Conservation (phyloP, 2,329 filamentous ascomycete species). For the Ceratocystis diversiconidia region DNA sequence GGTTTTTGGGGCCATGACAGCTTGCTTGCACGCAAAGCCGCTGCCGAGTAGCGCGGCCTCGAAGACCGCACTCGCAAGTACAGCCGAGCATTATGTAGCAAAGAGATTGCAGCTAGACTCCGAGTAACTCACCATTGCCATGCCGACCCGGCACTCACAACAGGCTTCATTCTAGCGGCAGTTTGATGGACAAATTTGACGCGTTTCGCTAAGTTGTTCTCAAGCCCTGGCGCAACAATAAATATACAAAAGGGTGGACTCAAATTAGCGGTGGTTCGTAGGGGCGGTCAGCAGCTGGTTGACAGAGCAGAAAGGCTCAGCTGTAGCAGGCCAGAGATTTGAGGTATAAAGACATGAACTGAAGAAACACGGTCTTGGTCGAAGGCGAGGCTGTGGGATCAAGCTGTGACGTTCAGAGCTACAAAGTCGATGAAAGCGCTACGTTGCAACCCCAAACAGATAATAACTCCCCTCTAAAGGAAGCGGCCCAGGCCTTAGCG, state of each 20-base stretch:
- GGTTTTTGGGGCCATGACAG: not conserved
- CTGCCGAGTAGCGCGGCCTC: not conserved
- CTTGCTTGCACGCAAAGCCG: not conserved
- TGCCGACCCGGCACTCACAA: constrained; percentile 82
- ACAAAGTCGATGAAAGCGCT: not conserved
- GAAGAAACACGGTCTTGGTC: not conserved
- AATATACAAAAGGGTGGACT: not conserved
- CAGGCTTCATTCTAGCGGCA: constrained; percentile 68
- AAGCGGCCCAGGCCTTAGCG: too few species aligned
- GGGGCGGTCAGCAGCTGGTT: constrained; percentile 11
- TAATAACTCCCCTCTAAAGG: not conserved
- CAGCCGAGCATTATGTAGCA: not conserved
- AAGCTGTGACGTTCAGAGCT: constrained; percentile 1
- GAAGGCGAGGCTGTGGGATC: not conserved
- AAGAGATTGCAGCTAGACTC: not conserved
- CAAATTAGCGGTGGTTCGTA: not conserved
- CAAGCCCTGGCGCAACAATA: not conserved
- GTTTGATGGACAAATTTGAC: not conserved
- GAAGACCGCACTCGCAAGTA: not conserved
- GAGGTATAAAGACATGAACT: not conserved
- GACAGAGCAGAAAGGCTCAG: constrained; percentile 21
- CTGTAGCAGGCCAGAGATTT: not conserved
- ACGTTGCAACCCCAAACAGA: not conserved
- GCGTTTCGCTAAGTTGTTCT: not conserved
- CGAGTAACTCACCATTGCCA: constrained; percentile 67